Evolutionary conservation across 169 alveolate genomes (phyloP), one percentile per base, ranked within the genome.

Genomic region (Cystoisospora suis): DNA sequence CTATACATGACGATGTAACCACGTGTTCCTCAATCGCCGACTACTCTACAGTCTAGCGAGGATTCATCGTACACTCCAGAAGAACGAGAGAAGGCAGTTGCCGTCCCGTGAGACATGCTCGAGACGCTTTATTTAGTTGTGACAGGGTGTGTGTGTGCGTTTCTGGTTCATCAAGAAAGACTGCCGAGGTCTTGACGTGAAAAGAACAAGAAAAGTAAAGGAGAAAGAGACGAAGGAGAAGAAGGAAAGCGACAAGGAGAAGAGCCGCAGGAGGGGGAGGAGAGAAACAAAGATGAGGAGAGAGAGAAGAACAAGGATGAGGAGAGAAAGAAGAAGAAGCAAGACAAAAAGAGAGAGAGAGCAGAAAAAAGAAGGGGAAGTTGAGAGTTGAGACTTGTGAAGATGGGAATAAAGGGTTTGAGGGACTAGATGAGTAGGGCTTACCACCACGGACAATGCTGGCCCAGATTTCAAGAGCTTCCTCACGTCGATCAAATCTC

Each of bases 401-500:
- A n/a, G n/a, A n/a, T n/a, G n/a, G n/a, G n/a, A n/a, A n/a, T n/a
- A n/a, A n/a, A n/a, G n/a, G n/a, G n/a, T n/a, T n/a, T n/a, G n/a
- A n/a, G n/a, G n/a, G n/a, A n/a, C n/a, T n/a, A n/a, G n/a, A n/a
- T n/a, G n/a, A n/a, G n/a, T n/a, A n/a, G n/a, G n/a, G 1, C 83
- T 72, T 1, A 72, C 83, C 53, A 27, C 83, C 83, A n/a, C 20
- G 3, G 29, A 72, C 56, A 17, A 72, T 72, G 15, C 42, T 6
- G 0, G 47, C 56, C 83, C 83, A 72, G n/a, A 72, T 72, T 27
- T 72, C 83, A 34, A 72, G 83, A 34, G 83, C 83, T 27, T 72
- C 58, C 42, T 72, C 83, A 0, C 83, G 58, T 29, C 38, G 45
- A 4, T 38, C 53, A 12, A 72, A 38, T 12, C 83, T n/a, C 83